Evolutionary conservation across 441 rosid species (phyloP), one percentile per base, ranked within the genome.

Genomic region (Eruca vesicaria): DNA sequence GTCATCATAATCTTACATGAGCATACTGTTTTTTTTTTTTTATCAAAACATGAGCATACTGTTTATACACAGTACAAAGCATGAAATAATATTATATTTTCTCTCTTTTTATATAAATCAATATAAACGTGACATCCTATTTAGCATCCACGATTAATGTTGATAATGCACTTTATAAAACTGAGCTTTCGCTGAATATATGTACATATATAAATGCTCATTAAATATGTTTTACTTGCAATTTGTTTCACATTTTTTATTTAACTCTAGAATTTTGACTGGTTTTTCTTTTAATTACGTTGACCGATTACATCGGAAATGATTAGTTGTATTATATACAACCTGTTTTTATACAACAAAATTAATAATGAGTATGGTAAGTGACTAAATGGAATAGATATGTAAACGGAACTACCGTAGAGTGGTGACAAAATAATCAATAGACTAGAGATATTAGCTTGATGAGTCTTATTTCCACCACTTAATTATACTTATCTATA

Each of bases 261-360:
- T 21, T 35, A 8, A 19, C 7, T 57, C 36, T 16, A 52, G 2
- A 62, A 53, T 14, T 68, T 62, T 75, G 48, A 53, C 64, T 18
- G 48, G 19, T 19, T 52, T 57, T 62, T 68, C 15, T 62, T 43
- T 63, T 69, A n/a, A 20, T 21, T 43, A 53, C 18, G n/a, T 52
- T 75, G 70, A 63, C 69, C 53, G 52, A 31, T 55, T 63, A 63
- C 70, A 69, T 61, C 58, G 64, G 38, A 62, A 75, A 69, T 69
- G 74, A 28, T 35, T 36, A 59, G 53, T 12, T 58, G 10, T 29
- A 66, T 12, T 58, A 7, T 29, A 66, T 38, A 41, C 29, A 58
- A 57, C 29, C 12, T 29, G 18, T 52, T 33, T 33, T 18, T 18
- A 19, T 52, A 9, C 14, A 23, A 52, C 19, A n/a, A n/a, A n/a